These are phyloP conservation scores for Toxoplasma gondii DNA, from an alignment of 169 alveolate genomes.

Conservation along the genomic window DNA sequence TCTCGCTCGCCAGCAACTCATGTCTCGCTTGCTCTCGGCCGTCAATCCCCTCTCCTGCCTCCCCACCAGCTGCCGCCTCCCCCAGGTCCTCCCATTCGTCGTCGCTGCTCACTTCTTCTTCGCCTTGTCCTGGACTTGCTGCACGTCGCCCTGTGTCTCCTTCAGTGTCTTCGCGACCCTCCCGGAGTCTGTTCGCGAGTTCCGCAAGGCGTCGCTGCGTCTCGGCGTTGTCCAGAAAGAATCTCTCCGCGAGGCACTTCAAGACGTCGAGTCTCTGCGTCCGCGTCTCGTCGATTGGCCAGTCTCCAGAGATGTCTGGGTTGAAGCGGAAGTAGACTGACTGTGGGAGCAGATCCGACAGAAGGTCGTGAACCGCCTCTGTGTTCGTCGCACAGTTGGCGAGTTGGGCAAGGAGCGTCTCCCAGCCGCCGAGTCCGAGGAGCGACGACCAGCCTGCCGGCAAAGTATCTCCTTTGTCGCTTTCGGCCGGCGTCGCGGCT, in stretches of 20 bases:
- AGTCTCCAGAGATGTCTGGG: conserved; percentile 70
- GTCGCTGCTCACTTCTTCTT: neutral
- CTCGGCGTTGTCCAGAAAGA: conserved; percentile 62
- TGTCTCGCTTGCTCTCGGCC: neutral
- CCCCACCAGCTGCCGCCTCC: neutral
- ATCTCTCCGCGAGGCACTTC: conserved; percentile 73
- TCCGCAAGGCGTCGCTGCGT: conserved; percentile 16
- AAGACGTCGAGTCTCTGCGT: conserved; percentile 69
- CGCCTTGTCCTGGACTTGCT: neutral
- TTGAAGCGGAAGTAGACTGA: conserved; percentile 77
- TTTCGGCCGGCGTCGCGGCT: conserved; percentile 49
- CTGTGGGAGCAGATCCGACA: conserved; percentile 70
- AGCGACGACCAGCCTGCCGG: conserved; percentile 34
- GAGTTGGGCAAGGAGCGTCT: conserved; percentile 74
- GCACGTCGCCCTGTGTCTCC: neutral
- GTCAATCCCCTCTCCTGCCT: neutral
- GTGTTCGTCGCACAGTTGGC: conserved; percentile 79
- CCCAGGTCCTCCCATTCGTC: neutral
- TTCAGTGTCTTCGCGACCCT: neutral
- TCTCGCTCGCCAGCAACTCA: neutral
- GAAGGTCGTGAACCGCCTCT: conserved; percentile 75
- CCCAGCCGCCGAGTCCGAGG: conserved; percentile 73
- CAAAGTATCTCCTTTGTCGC: neutral
- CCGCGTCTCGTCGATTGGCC: conserved; percentile 76
- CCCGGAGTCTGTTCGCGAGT: neutral